These are phyloP conservation scores for Xylaria sp. DNA, from an alignment of 2,329 filamentous ascomycete species.

Conservation along the genomic window DNA sequence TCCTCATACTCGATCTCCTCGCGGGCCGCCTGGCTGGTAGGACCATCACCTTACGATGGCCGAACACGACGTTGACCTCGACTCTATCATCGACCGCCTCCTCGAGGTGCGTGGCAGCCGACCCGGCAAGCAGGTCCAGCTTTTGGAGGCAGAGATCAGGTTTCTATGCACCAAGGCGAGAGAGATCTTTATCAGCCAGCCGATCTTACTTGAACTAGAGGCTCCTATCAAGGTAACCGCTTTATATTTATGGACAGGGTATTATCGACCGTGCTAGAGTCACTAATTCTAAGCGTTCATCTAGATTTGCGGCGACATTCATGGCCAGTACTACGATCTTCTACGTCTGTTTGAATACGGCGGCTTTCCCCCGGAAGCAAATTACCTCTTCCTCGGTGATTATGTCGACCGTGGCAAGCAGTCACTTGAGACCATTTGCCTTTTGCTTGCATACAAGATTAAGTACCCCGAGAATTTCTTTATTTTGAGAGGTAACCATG, in stretches of 20 bases:
- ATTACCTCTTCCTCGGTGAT: slow-evolving; percentile 97
- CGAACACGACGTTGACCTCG: slow-evolving; percentile 92
- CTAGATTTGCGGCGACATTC: slow-evolving; percentile 98
- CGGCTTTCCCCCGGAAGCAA: slow-evolving; percentile 96
- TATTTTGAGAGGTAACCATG: slow-evolving; percentile 91
- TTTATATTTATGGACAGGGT: slow-evolving; percentile 46
- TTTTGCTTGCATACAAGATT: slow-evolving; percentile 95
- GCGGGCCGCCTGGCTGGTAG: slow-evolving; percentile 57
- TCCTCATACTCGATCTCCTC: slow-evolving; percentile 41
- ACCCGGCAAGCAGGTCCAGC: slow-evolving; percentile 97
- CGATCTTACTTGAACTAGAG: slow-evolving; percentile 95
- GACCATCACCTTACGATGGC: slow-evolving; percentile 63
- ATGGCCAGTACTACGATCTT: slow-evolving; percentile 98
- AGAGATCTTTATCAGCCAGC: slow-evolving; percentile 99
- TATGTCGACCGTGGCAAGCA: slow-evolving; percentile 98
- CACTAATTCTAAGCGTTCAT: slow-evolving; percentile 23
- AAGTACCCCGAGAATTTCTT: slow-evolving; percentile 99
- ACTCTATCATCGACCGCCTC: slow-evolving; percentile 98
- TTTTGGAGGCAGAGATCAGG: slow-evolving; percentile 95
- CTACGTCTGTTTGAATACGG: slow-evolving; percentile 98
- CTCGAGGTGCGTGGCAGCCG: slow-evolving; percentile 97
- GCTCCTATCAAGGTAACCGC: slow-evolving; percentile 94
- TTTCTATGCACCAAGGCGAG: slow-evolving; percentile 98
- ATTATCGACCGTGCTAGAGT: too few species aligned
- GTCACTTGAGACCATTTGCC: slow-evolving; percentile 90